phyloP scores from a whole-genome alignment of 148 eudicot species.

The Pharnaceum exiguum region DNA sequence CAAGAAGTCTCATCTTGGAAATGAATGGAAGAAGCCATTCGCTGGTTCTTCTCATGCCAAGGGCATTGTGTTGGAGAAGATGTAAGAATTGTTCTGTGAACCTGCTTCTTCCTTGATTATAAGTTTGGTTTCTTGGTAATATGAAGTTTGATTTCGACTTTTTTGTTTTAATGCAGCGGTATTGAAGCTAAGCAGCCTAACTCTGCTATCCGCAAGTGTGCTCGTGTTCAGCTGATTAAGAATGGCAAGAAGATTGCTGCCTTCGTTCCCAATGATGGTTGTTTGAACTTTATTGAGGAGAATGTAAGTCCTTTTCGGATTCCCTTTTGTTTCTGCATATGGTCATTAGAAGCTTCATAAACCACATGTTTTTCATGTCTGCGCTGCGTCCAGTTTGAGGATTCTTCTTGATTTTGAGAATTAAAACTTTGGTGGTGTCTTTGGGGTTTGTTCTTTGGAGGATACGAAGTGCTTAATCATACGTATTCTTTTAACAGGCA shows the following conservation, averaged over 20 bases:
- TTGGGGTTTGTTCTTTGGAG: too few relatives aligned
- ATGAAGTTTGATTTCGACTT: background rate
- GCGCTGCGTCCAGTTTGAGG: too few relatives aligned
- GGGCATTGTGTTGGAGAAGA: constrained; percentile 92
- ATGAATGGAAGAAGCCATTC: constrained; percentile 95
- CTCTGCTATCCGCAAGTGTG: constrained; percentile 97
- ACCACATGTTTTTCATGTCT: too few relatives aligned
- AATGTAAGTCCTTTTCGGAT: constrained; percentile 59
- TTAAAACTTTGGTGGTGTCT: too few relatives aligned
- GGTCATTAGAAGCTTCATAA: too few relatives aligned
- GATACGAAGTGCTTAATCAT: too few relatives aligned
- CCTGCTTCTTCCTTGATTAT: background rate
- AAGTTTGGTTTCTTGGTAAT: background rate
- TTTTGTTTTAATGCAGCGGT: constrained; percentile 40
- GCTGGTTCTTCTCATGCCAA: constrained; percentile 93
- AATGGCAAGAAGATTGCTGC: constrained; percentile 98
- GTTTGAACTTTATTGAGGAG: constrained; percentile 90
- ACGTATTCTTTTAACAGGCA: too few relatives aligned
- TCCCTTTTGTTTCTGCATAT: too few relatives aligned
- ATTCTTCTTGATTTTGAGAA: too few relatives aligned
- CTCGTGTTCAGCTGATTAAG: constrained; percentile 88
- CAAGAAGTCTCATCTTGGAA: constrained; percentile 91
- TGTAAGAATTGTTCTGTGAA: constrained; percentile 29
- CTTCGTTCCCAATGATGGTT: constrained; percentile 94
- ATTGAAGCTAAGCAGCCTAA: constrained; percentile 98